Conservation (phyloP, 345 rosid genomes). For the Linum lewisii region DNA sequence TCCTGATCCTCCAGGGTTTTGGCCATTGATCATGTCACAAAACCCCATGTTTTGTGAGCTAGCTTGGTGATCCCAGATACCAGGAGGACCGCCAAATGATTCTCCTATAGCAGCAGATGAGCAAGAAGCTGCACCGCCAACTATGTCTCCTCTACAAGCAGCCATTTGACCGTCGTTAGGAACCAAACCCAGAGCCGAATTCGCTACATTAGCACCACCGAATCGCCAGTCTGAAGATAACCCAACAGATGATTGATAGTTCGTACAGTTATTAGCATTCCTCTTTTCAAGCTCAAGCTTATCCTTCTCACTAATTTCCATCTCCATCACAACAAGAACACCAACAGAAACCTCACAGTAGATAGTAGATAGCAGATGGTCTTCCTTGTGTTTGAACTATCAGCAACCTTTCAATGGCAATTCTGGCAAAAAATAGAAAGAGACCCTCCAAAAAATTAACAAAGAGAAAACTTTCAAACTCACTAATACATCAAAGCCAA, state of each 20-base stretch:
- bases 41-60: conserved; percentile 49
- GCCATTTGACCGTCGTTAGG: conserved; percentile 39
- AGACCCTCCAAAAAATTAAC: conserved; percentile 15
- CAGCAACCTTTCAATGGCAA: conserved; percentile 9
- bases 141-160: conserved; percentile 23
- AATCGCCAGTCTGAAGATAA: conserved; percentile 54
- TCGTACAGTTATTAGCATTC: conserved; percentile 23
- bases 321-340: conserved; percentile 23
- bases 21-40: conserved; percentile 40
- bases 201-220: conserved; percentile 36
- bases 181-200: conserved; percentile 40
- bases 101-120: conserved; percentile 67
- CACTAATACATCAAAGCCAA: conserved; percentile 19
- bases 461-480: conserved; percentile 13
- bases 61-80: conserved; percentile 59
- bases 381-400: conserved; percentile 16
- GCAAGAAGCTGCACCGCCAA: conserved; percentile 48
- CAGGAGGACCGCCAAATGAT: conserved; percentile 41
- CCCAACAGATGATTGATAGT: conserved; percentile 34
- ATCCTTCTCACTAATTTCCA: conserved; percentile 61
- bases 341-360: conserved; percentile 12
- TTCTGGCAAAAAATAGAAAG: conserved; percentile 14
- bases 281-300: conserved; percentile 49
- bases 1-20: too few relatives aligned
- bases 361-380: neutral